phyloP scores from a whole-genome alignment of 2,329 filamentous ascomycete genomes.

The Pseudogymnoascus sp. region DNA sequence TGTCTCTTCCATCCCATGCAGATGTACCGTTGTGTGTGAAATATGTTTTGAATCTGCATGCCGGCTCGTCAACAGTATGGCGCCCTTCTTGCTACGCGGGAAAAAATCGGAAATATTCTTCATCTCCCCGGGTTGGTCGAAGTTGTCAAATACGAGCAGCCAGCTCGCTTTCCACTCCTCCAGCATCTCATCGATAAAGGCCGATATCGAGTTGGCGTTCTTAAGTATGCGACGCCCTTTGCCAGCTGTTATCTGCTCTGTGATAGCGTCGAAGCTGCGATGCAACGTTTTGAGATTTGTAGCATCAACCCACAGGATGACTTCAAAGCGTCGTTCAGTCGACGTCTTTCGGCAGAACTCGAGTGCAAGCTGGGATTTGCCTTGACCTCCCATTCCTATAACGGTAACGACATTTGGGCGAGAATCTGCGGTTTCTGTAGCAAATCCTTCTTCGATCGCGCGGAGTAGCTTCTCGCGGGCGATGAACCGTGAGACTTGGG shows the following conservation, averaged over 20 bases:
- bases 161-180: constrained; percentile 8
- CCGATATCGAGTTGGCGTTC: neutral
- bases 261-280: constrained; percentile 16
- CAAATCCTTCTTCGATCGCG: constrained; percentile 14
- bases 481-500: constrained; percentile 13
- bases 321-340: constrained; percentile 9
- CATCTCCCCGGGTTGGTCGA: constrained; percentile 12
- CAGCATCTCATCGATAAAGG: neutral
- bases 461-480: constrained; percentile 17
- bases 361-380: constrained; percentile 22
- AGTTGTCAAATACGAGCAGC: constrained; percentile 15
- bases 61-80: constrained; percentile 15
- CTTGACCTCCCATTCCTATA: constrained; percentile 20
- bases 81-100: neutral
- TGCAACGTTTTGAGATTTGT: constrained; percentile 14
- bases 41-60: constrained; percentile 12
- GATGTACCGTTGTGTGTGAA: neutral
- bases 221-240: neutral
- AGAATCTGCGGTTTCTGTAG: neutral
- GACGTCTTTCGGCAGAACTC: constrained; percentile 16
- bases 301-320: constrained; percentile 20
- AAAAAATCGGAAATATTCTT: constrained; percentile 7
- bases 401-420: constrained; percentile 17
- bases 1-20: constrained; percentile 11
- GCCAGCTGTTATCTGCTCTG: constrained; percentile 10